These are phyloP conservation scores for Hymenoscyphus fructigenus DNA, from an alignment of 2,329 filamentous ascomycete species.

Conservation along the genomic window DNA sequence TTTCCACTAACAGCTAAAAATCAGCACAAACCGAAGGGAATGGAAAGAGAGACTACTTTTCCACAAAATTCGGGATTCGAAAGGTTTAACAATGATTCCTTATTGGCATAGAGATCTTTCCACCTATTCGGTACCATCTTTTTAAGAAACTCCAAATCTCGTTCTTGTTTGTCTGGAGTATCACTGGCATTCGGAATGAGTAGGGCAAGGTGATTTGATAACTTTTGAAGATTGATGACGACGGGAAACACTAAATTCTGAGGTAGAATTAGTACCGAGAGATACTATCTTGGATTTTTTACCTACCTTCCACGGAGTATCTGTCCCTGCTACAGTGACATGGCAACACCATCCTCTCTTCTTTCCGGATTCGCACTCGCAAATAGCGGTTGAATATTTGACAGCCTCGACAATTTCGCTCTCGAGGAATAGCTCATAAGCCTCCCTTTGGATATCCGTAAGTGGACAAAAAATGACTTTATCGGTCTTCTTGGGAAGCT, in stretches of 20 bases:
- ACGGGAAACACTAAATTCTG: constrained; percentile 77
- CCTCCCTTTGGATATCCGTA: constrained; percentile 74
- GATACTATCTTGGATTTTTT: background rate
- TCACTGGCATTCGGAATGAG: constrained; percentile 71
- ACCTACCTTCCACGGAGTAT: constrained; percentile 49
- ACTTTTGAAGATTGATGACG: constrained; percentile 78
- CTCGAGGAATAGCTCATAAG: constrained; percentile 80
- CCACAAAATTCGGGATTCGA: constrained; percentile 91
- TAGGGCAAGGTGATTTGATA: constrained; percentile 90
- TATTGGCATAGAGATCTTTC: constrained; percentile 69
- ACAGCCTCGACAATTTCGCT: constrained; percentile 70
- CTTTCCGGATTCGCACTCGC: constrained; percentile 66
- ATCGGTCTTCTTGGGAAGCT: constrained; percentile 92
- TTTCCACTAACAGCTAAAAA: constrained; percentile 62
- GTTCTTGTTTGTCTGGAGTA: constrained; percentile 68
- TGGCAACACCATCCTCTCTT: constrained; percentile 83
- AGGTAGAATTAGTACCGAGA: constrained; percentile 50
- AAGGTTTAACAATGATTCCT: constrained; percentile 77
- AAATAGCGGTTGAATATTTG: constrained; percentile 64
- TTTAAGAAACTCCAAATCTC: constrained; percentile 72
- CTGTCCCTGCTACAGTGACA: constrained; percentile 48
- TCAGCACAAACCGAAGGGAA: too few species aligned
- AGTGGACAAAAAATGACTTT: constrained; percentile 93
- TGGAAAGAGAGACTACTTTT: constrained; percentile 50
- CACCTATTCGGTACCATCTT: constrained; percentile 73